phyloP scores from a whole-genome alignment of 495 filamentous ascomycete genomes.

The Talaromyces trachyspermus region DNA sequence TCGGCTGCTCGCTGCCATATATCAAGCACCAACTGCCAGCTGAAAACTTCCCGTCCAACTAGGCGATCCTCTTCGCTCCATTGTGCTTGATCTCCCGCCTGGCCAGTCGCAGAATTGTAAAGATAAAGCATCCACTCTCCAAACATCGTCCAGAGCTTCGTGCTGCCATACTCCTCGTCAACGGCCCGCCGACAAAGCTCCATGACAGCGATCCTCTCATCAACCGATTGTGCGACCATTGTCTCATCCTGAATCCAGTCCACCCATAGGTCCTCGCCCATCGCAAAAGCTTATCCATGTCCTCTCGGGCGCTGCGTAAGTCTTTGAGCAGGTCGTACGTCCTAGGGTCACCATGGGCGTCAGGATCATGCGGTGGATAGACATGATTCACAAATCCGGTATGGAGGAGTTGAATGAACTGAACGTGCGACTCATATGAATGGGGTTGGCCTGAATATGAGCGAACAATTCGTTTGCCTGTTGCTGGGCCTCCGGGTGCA shows the following conservation, averaged over 20 bases:
- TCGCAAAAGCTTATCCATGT: slow-evolving; percentile 57
- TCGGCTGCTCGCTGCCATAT: slow-evolving; percentile 75
- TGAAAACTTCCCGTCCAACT: slow-evolving; percentile 72
- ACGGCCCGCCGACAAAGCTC: slow-evolving; percentile 77
- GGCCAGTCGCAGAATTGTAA: slow-evolving; percentile 53
- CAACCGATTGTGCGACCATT: slow-evolving; percentile 50
- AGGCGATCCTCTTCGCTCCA: slow-evolving; percentile 74
- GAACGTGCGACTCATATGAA: slow-evolving; percentile 56
- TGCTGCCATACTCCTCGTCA: slow-evolving; percentile 72
- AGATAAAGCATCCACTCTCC: slow-evolving; percentile 79
- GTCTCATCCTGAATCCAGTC: slow-evolving; percentile 60
- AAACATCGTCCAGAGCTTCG: slow-evolving; percentile 81
- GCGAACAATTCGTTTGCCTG: slow-evolving; percentile 45
- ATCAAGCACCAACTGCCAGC: slow-evolving; percentile 62
- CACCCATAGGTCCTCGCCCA: slow-evolving; percentile 58
- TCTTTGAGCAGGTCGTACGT: slow-evolving; percentile 54
- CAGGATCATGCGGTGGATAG: slow-evolving; percentile 38
- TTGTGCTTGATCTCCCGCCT: slow-evolving; percentile 45
- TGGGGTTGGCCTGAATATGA: slow-evolving; percentile 55
- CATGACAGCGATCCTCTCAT: slow-evolving; percentile 67
- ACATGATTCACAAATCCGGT: slow-evolving; percentile 53
- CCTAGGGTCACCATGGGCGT: slow-evolving; percentile 37
- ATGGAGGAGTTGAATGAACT: slow-evolving; percentile 58
- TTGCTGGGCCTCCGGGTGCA: slow-evolving; percentile 47
- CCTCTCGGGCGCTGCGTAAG: slow-evolving; percentile 53